phyloP scores from a whole-genome alignment of 2,329 filamentous ascomycete species.

The Aureobasidium subglaciale region DNA sequence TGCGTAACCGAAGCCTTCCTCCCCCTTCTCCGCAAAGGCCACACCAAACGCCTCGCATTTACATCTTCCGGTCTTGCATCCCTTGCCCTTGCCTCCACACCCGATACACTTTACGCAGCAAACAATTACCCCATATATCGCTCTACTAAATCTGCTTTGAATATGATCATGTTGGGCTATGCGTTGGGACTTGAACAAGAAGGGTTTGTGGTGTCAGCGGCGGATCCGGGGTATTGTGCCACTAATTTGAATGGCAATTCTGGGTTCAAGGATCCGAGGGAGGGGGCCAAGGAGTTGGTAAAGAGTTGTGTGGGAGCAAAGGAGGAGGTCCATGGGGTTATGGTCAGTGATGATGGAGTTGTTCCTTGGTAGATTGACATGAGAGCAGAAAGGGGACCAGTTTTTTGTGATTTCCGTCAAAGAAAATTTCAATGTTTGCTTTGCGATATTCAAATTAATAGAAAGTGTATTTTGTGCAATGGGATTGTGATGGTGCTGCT shows the following conservation, averaged over 20 bases:
- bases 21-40: conserved; percentile 21
- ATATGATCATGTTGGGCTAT: conserved; percentile 24
- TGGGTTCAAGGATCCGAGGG: conserved; percentile 24
- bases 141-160: conserved; percentile 24
- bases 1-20: conserved; percentile 23
- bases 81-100: conserved; percentile 15
- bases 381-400: too few species aligned
- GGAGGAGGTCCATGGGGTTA: conserved; percentile 22
- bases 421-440: not conserved
- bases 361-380: conserved; percentile 23
- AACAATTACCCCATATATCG: conserved; percentile 21
- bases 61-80: conserved; percentile 22
- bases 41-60: conserved; percentile 23
- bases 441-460: not conserved
- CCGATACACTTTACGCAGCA: not conserved
- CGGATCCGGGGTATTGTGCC: conserved; percentile 20
- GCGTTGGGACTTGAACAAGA: conserved; percentile 1
- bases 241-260: conserved; percentile 23
- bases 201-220: conserved; percentile 23
- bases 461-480: too few species aligned
- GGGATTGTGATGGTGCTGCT: too few species aligned
- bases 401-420: not conserved
- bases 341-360: conserved; percentile 22
- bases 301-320: conserved; percentile 20
- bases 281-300: conserved; percentile 25